Conservation (phyloP, 306 rosid genomes). For the Trifolium fragiferum region DNA sequence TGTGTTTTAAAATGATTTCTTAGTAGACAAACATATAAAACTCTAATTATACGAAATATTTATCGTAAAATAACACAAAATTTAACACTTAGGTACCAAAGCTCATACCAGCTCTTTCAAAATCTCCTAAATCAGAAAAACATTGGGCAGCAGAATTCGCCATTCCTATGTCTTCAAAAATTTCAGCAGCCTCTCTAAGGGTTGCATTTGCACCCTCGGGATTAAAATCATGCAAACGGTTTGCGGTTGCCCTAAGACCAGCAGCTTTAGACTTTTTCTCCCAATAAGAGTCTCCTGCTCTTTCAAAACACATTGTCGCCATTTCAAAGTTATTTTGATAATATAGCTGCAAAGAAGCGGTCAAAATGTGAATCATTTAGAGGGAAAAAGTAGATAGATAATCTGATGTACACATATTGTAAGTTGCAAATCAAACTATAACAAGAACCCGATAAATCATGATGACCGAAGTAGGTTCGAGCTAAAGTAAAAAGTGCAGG, state of each 20-base stretch:
- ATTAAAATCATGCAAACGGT: slow-evolving; percentile 48
- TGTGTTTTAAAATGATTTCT: slow-evolving; percentile 2
- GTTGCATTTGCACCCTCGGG: slow-evolving; percentile 55
- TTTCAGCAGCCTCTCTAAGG: slow-evolving; percentile 77
- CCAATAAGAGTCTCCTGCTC: slow-evolving; percentile 75
- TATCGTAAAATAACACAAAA: neutral
- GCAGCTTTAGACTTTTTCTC: slow-evolving; percentile 71
- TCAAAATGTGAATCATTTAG: neutral
- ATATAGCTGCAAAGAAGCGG: slow-evolving; percentile 53
- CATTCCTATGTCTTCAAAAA: slow-evolving; percentile 68
- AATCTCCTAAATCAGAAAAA: slow-evolving; percentile 67
- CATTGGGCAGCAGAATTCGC: slow-evolving; percentile 69
- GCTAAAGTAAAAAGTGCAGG: too few species aligned
- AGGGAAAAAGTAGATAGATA: neutral
- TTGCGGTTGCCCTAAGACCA: slow-evolving; percentile 64
- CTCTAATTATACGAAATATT: too few species aligned
- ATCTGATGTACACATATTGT: too few species aligned
- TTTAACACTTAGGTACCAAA: neutral
- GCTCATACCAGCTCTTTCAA: slow-evolving; percentile 70
- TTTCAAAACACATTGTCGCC: slow-evolving; percentile 84
- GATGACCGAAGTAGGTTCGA: too few species aligned
- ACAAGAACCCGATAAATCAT: too few species aligned
- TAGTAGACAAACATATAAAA: too few species aligned
- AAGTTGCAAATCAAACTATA: too few species aligned
- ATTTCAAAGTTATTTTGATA: slow-evolving; percentile 64